Conservation (phyloP, 495 filamentous ascomycete genomes). For the Bryoglossum gracile region DNA sequence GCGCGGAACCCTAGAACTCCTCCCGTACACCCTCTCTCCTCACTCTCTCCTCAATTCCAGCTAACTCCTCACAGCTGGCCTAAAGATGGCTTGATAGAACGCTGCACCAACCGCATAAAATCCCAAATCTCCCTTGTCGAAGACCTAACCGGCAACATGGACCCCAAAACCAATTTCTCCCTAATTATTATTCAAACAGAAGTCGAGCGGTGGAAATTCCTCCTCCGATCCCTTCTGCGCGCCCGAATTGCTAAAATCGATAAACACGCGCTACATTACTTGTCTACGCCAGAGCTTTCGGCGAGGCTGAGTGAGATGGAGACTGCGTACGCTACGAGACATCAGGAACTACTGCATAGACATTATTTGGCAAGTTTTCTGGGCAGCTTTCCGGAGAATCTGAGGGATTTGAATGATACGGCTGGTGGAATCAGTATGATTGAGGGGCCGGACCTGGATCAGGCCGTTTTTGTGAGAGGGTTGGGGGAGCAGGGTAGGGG, state of each 20-base stretch:
- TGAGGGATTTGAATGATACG: constrained; percentile 84
- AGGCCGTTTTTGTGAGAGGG: constrained; percentile 77
- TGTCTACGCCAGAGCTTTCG: constrained; percentile 39
- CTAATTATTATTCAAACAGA: constrained; percentile 96
- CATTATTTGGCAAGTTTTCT: constrained; percentile 83
- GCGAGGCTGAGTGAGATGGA: constrained; percentile 63
- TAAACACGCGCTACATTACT: constrained; percentile 56
- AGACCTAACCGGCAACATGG: constrained; percentile 69
- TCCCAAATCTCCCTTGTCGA: constrained; percentile 63
- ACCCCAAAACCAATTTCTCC: constrained; percentile 80
- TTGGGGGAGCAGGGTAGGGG: constrained; percentile 46
- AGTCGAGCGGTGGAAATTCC: constrained; percentile 84
- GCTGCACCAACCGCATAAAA: constrained; percentile 68
- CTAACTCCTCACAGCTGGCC: constrained; percentile 38
- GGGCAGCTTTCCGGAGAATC: constrained; percentile 61
- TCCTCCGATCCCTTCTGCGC: constrained; percentile 77
- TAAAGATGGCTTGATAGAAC: constrained; percentile 48
- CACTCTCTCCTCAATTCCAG: not conserved
- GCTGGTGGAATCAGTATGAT: constrained; percentile 88
- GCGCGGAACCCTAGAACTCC: constrained; percentile 76
- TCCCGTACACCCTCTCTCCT: constrained; percentile 33
- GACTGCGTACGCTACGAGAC: constrained; percentile 66
- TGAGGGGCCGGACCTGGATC: constrained; percentile 70
- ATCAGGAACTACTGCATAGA: constrained; percentile 70
- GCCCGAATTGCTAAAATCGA: constrained; percentile 86